Evolutionary conservation across 1,284 basidiomycete species (phyloP).

Genomic region (Rhodotorula glutinis): DNA sequence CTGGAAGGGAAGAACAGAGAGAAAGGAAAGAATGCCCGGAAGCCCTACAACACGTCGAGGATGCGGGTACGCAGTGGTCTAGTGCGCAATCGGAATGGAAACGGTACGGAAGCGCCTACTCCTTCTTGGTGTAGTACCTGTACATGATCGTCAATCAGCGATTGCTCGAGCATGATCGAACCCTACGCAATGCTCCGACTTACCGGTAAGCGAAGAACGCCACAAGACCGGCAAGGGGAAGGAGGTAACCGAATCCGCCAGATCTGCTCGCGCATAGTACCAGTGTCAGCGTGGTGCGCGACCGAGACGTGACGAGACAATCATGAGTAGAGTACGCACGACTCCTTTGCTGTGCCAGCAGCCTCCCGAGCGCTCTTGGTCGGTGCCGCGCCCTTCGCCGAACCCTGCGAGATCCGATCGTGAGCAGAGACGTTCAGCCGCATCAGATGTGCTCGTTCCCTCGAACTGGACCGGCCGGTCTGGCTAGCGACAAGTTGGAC

Average conservation of each 20-base stretch:
- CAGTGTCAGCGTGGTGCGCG: background rate
- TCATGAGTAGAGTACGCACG: background rate
- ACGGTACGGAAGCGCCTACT: background rate
- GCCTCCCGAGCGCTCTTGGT: slow-evolving; percentile 13
- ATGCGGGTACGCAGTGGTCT: background rate
- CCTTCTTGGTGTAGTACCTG: slow-evolving; percentile 19
- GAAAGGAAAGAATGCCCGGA: background rate
- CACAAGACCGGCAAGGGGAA: slow-evolving; percentile 68
- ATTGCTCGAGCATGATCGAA: too few species aligned
- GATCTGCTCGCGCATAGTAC: background rate
- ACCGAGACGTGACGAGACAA: background rate
- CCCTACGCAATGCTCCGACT: too few species aligned
- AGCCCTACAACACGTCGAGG: background rate
- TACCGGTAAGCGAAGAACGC: slow-evolving; percentile 67
- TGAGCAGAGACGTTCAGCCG: background rate
- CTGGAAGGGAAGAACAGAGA: background rate
- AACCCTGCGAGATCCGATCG: background rate
- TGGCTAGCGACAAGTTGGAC: too few species aligned
- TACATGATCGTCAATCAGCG: too few species aligned
- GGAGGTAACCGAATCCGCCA: slow-evolving; percentile 68
- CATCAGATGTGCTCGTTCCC: background rate
- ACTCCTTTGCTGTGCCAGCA: slow-evolving; percentile 1
- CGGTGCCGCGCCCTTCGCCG: slow-evolving; percentile 9
- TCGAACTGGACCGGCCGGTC: too few species aligned
- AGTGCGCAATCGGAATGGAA: background rate